phyloP scores from a whole-genome alignment of 2,329 filamentous ascomycete species.

The Xylaria sp. region DNA sequence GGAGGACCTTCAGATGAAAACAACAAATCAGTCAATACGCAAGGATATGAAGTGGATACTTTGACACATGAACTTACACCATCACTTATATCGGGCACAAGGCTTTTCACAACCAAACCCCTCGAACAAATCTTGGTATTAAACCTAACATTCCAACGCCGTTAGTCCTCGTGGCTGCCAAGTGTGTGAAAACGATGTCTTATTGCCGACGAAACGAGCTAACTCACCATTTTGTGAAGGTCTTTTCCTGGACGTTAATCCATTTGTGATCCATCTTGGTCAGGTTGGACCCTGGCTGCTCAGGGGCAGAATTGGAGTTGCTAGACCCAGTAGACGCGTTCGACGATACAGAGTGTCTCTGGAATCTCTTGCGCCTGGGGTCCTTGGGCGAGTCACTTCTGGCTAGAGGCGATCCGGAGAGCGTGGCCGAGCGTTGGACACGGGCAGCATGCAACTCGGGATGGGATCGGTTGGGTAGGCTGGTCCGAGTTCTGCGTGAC shows the following conservation, averaged over 20 bases:
- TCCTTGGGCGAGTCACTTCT: conserved; percentile 32
- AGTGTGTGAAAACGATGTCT: conserved; percentile 23
- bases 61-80: conserved; percentile 66
- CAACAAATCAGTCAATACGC: conserved; percentile 21
- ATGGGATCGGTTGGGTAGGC: conserved; percentile 24
- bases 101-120: conserved; percentile 78
- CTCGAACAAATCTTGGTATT: conserved; percentile 90
- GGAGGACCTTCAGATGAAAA: conserved; percentile 66
- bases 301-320: conserved; percentile 49
- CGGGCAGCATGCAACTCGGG: conserved; percentile 52
- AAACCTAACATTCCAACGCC: conserved; percentile 62
- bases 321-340: conserved; percentile 45
- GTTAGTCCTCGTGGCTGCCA: conserved; percentile 20
- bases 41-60: background rate
- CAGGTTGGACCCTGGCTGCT: conserved; percentile 45
- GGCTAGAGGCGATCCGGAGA: conserved; percentile 35
- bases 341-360: conserved; percentile 39
- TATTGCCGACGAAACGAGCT: conserved; percentile 4
- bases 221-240: conserved; percentile 92
- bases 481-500: conserved; percentile 27
- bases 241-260: conserved; percentile 93
- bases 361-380: conserved; percentile 39
- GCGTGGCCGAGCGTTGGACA: conserved; percentile 47
- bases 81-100: conserved; percentile 88
- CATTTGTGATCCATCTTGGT: conserved; percentile 69